Evolutionary conservation across 805 yeast genomes (phyloP), one percentile per base, ranked within the genome.

Genomic region (Starmerella asiatica): DNA sequence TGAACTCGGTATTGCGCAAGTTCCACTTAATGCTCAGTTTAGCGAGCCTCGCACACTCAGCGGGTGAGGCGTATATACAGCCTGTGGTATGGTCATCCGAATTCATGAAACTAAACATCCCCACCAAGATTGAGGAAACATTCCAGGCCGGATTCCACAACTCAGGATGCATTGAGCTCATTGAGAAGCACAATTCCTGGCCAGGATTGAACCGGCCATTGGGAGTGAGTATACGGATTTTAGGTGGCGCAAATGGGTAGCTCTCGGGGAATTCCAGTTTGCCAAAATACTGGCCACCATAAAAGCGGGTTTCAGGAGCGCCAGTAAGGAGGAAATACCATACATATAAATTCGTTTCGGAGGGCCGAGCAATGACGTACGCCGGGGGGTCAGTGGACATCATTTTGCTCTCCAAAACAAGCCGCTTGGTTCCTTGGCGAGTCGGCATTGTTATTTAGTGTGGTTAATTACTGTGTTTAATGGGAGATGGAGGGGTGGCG

Each of bases 261-360:
- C 84, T 93, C 6, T 70, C 57, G 0, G 94, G 93, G 58, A 85
- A 85, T 14, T 79, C 65, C 21, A 85, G 65, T 14, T 83, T 70
- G 3, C 52, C 52, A 37, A 46, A 21, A 36, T 48, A 48, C 43
- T 46, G 43, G 11, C 52, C 52, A 14, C 71, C 73, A 40, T 70
- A 78, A 58, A 78, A 86, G 3, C 91, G 93, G 1, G 94, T 80
- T 24, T 75, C 76, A 9, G 88, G 84, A 3, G 95, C 94, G 0
- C 96, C 96, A 0, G 83, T 76, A 37, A 86, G 79, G 23, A 85
- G 70, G 55, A 82, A 86, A 57, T 84, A 94, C 94, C 96, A 86
- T 53, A 83, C 93, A 39, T 88, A 62, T 38, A 88, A 79, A 56
- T 88, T 84, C 32, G 71, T 68, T 42, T 88, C 96, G 42, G 77